Base-by-base conservation (phyloP, 257 asterid species). In the Fraxinus anomala region DNA sequence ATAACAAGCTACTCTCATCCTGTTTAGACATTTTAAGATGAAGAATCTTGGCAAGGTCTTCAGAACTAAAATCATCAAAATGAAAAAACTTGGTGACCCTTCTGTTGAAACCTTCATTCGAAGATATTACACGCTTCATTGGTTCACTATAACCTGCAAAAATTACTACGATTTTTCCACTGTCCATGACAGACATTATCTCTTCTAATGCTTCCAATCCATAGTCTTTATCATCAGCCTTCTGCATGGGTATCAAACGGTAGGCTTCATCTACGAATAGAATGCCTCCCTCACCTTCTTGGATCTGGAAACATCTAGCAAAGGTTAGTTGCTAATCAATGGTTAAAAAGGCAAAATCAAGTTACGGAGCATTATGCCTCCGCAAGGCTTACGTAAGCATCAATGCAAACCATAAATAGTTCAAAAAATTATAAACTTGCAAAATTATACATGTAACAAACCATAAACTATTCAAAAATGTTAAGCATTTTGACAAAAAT, bases 81-180 rank as follows among this genome's bases (percentile, higher is more conserved):
- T 87, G 89, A 83, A 95, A 95, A 82, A 91, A 89, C 80, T 95
- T 93, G 0, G 98, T 93, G 59, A 93, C 96, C 79, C 99, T 87
- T 80, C 98, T 86, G 86, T 97, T 88, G 82, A 95, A 90, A 71
- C 99, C 98, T 80, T 93, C 96, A 0, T 95, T 95, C 6, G 97
- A 93, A 70, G 88, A 42, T 63, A 93, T 91, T 12, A 95, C 96
- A 0, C 96, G 96, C 80, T 89, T 90, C 98, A 93, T 93, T 49
- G 98, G 97, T 85, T 93, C 96, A 23, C 93, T 88, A 21, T 95
- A 95, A 39, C 98, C 99, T 6, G 99, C 98, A 82, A 95, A 95
- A 59, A 95, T 92, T 13, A 92, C 99, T 0, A 95, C 96, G 5
- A 95, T 69, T 87, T 88, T 91, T 36, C 97, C 98, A 71, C 87